A percentile compares a stretch with the other conserved stretches of the same genome.
These are phyloP conservation scores for Cairneyella variabilis DNA, from an alignment of 495 filamentous ascomycete species.

Conservation along the genomic window DNA sequence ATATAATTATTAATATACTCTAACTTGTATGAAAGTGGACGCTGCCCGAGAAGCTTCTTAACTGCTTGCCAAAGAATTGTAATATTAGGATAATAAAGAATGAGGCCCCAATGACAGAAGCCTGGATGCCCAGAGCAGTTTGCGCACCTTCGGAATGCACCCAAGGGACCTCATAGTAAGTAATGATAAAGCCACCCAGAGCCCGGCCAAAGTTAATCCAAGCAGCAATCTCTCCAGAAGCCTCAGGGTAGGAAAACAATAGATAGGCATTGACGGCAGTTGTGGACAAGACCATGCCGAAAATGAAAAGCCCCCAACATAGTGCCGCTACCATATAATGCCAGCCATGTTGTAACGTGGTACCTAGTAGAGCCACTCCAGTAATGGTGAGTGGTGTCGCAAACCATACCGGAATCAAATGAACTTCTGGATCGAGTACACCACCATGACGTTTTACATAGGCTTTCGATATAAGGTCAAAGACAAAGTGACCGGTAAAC, in stretches of 20 bases:
- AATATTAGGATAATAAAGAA: background rate
- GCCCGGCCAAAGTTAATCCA: conserved; percentile 41
- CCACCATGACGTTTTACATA: conserved; percentile 38
- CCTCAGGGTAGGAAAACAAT: conserved; percentile 37
- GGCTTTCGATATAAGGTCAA: conserved; percentile 39
- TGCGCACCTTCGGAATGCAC: conserved; percentile 23
- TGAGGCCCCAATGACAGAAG: background rate
- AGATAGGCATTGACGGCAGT: conserved; percentile 8
- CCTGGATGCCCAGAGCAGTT: conserved; percentile 29
- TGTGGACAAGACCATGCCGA: conserved; percentile 28
- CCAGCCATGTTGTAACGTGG: conserved; percentile 37
- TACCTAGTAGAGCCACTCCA: conserved; percentile 44
- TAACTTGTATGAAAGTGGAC: too few relatives aligned
- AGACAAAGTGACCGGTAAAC: conserved; percentile 48
- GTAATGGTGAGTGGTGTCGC: conserved; percentile 39
- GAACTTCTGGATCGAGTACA: conserved; percentile 47
- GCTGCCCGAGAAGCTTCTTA: too few relatives aligned
- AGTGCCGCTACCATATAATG: conserved; percentile 46
- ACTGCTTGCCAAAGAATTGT: background rate
- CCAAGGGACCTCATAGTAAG: conserved; percentile 39
- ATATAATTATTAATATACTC: too few relatives aligned
- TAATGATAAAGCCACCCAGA: conserved; percentile 38
- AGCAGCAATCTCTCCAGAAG: conserved; percentile 41
- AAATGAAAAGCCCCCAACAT: conserved; percentile 41
- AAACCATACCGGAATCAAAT: conserved; percentile 40